Percentiles rank a stretch among this genome's conserved stretches.
These are phyloP conservation scores for Ambrosia hybrid DNA, from an alignment of 140 eudicot species.

Conservation along the genomic window DNA sequence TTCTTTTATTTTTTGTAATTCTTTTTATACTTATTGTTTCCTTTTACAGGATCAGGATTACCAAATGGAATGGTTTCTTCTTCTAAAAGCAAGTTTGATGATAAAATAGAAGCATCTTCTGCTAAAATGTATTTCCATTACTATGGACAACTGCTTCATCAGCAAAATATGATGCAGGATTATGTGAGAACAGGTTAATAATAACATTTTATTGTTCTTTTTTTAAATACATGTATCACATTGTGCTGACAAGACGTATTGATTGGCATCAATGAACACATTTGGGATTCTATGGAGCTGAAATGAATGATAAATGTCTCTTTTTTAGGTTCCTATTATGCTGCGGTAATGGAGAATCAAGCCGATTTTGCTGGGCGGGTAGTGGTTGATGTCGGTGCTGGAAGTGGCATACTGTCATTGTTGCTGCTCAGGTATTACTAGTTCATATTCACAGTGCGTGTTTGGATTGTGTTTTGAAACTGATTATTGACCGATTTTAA, in stretches of 20 bases:
- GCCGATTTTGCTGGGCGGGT: slow-evolving; percentile 80
- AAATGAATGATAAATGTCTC: slow-evolving; percentile 1
- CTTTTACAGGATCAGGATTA: slow-evolving; percentile 47
- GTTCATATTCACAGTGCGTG: neutral
- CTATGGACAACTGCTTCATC: slow-evolving; percentile 91
- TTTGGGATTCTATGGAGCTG: neutral
- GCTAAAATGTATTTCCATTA: slow-evolving; percentile 98
- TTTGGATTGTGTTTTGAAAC: neutral
- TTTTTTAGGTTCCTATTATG: slow-evolving; percentile 75
- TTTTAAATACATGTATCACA: slow-evolving; percentile 15
- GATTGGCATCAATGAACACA: neutral
- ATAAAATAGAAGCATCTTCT: too few species aligned
- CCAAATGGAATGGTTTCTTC: slow-evolving; percentile 58
- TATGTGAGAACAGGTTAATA: slow-evolving; percentile 93
- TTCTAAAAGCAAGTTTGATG: too few species aligned
- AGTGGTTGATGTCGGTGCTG: slow-evolving; percentile 99
- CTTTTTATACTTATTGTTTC: slow-evolving; percentile 8
- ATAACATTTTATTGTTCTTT: slow-evolving; percentile 1
- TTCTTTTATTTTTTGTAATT: neutral
- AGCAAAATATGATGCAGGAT: slow-evolving; percentile 99
- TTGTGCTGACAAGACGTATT: too few species aligned
- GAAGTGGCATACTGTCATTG: slow-evolving; percentile 95
- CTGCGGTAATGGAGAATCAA: slow-evolving; percentile 92
- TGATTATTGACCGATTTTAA: too few species aligned
- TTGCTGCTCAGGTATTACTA: slow-evolving; percentile 88